Evolutionary conservation across 805 yeast species (phyloP), one percentile per base, ranked within the genome.

Genomic region (Deakozyma indianensis): DNA sequence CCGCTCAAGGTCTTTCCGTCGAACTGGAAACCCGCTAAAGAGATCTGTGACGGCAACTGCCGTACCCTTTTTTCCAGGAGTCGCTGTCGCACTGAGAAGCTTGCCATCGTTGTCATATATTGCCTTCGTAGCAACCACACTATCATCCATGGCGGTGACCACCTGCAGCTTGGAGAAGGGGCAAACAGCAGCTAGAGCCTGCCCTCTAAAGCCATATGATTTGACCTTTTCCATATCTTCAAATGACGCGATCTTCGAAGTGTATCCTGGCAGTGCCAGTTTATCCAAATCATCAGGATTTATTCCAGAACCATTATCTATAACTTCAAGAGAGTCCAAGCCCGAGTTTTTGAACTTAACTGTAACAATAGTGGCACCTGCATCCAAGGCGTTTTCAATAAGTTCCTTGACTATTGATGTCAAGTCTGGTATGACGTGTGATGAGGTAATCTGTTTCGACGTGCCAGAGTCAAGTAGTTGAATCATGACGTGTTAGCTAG

Each of bases 341-440:
- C 96, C 96, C 59, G 82, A 74, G 51, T 85, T 77, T 53, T 68
- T 69, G 54, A 90, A 76, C 1, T 66, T 65, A 15, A 90, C 65
- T 43, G 85, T 94, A 24, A 92, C 68, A 44, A 73, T 74, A 0
- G 74, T 68, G 7, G 92, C 73, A 21, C 70, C 61, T 0, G 96
- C 92, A 63, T 92, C 98, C 4, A 90, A 64, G 24, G 92, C 67
- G 58, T 90, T 90, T 55, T 90, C 98, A 2, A 92, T 69, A 1
- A 88, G 64, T 59, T 90, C 98, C 57, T 90, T 90, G 24, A 82
- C 78, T 0, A 84, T 82, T 0, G 90, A 77, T 0, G 75, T 68
- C 40, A 92, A 62, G 53, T 84, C 95, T 3, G 79, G 74, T 11
- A 92, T 83, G 14, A 92, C 97, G 60, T 92, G 98, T 0, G 96